Evolutionary conservation across 2,329 filamentous ascomycete genomes (phyloP).

Genomic region (Dichotomopilus funicola): DNA sequence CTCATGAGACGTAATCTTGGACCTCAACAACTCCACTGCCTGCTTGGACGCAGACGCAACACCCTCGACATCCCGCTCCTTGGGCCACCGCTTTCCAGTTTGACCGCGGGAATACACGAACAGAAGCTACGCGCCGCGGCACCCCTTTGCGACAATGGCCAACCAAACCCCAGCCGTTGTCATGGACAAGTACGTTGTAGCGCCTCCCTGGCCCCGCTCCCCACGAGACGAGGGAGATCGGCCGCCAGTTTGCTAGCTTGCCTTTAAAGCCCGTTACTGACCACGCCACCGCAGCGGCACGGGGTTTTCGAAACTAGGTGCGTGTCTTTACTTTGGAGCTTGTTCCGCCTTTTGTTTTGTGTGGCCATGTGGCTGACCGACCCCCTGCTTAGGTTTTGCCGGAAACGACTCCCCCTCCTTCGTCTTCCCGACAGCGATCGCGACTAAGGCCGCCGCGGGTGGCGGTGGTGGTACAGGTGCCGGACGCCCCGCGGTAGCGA

Average conservation of each 20-base stretch:
- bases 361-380: slow-evolving; percentile 21
- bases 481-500: slow-evolving; percentile 81
- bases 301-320: slow-evolving; percentile 98
- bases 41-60: slow-evolving; percentile 7
- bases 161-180: slow-evolving; percentile 99
- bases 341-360: background rate
- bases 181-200: slow-evolving; percentile 85
- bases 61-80: slow-evolving; percentile 1
- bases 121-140: slow-evolving; percentile 20
- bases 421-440: slow-evolving; percentile 97
- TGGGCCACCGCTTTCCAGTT: slow-evolving; percentile 3
- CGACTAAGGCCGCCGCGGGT: slow-evolving; percentile 74
- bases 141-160: slow-evolving; percentile 60
- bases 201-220: slow-evolving; percentile 22
- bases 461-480: slow-evolving; percentile 65
- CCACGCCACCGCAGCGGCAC: slow-evolving; percentile 65
- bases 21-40: slow-evolving; percentile 18
- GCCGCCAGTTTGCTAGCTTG: slow-evolving; percentile 29
- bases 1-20: slow-evolving; percentile 25
- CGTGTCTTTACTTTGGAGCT: slow-evolving; percentile 25
- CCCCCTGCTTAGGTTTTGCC: slow-evolving; percentile 69
- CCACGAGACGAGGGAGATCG: slow-evolving; percentile 9
- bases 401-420: slow-evolving; percentile 99
- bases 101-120: slow-evolving; percentile 12
- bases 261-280: slow-evolving; percentile 31